Base-by-base conservation (phyloP, 2,329 filamentous ascomycete species). In the Fusarium liriodendri region DNA sequence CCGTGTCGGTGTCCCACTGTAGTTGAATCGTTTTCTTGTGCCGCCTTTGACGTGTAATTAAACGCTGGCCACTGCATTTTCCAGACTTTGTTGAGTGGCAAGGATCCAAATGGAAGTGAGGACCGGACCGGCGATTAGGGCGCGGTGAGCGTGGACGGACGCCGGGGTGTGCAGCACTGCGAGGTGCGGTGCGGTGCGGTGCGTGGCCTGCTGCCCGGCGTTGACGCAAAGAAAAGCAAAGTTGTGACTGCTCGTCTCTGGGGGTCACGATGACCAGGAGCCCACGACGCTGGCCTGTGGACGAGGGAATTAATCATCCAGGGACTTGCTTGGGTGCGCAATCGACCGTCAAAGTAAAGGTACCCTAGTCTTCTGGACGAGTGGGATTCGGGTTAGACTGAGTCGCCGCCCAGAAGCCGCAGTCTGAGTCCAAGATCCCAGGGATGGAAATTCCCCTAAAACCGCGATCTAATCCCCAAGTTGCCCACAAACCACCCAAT, bases 181-280 rank as follows among this genome's bases (percentile, higher is more conserved):
- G 27, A 29, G 27, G 27, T 29, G 40, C n/a, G 40, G 3, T 45
- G 40, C 40, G 14, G 40, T 22, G 64, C 22, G 58, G 42, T 45
- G 64, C 22, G 58, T 11, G 52, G 27, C 47, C 47, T 52, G 27
- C 58, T 69, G 22, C 42, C 42, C 42, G 67, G 64, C 38, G 61
- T 74, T 60, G 54, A 63, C 63, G 66, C 55, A 67, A 58, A 70
- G 70, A 75, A 78, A 75, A 78, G 76, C 71, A 75, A 77, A 66
- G 66, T 66, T 76, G 54, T 76, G 74, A 72, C 67, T 71, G 64
- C 70, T 78, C 69, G 67, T 73, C 50, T 32, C 57, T 45, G 47
- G 64, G 60, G 70, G 70, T 70, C 70, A 69, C 55, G 55, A 70
- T 55, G 57, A 62, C 66, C 66, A 67, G 54, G 66, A 76, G 45